These are phyloP conservation scores for Eimeria brunetti DNA, from an alignment of 169 alveolate species.

Conservation along the genomic window DNA sequence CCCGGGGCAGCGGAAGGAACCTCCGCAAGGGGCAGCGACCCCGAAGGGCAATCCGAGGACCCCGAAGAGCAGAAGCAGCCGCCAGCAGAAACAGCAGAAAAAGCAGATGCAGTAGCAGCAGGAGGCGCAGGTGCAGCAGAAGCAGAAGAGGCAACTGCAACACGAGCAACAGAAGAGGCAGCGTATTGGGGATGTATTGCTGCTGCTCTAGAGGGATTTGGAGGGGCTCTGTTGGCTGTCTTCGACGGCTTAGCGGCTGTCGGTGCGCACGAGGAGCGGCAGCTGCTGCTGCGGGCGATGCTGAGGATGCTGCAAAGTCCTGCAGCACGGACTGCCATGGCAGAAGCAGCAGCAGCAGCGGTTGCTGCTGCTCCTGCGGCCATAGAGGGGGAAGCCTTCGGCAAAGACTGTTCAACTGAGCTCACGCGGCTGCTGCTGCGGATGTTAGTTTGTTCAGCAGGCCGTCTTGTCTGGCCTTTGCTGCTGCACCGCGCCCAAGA, in stretches of 20 bases:
- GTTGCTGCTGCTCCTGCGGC: conserved; percentile 6
- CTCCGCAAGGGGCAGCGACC: neutral
- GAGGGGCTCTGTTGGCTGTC: neutral
- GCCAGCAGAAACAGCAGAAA: neutral
- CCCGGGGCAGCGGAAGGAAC: neutral
- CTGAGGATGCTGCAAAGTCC: conserved; percentile 32
- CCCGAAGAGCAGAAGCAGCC: neutral
- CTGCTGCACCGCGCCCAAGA: conserved; percentile 44
- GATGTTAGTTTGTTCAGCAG: conserved; percentile 33
- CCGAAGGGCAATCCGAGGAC: neutral
- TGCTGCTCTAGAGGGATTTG: conserved; percentile 35
- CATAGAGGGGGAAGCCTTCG: neutral
- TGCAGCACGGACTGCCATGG: conserved; percentile 40
- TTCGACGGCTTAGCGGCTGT: neutral
- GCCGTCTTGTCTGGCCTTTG: conserved; percentile 64
- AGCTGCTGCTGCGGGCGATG: conserved; percentile 35
- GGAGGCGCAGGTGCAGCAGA: neutral
- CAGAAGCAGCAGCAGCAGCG: conserved; percentile 28
- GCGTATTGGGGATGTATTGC: conserved; percentile 51
- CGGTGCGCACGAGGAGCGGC: conserved; percentile 57
- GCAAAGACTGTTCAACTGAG: neutral
- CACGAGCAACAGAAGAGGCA: conserved; percentile 9
- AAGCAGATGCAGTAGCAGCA: neutral
- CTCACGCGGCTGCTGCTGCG: conserved; percentile 27
- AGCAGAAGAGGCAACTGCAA: too few relatives aligned